phyloP scores from a whole-genome alignment of 1,284 basidiomycete genomes.

The Boletus smithii region DNA sequence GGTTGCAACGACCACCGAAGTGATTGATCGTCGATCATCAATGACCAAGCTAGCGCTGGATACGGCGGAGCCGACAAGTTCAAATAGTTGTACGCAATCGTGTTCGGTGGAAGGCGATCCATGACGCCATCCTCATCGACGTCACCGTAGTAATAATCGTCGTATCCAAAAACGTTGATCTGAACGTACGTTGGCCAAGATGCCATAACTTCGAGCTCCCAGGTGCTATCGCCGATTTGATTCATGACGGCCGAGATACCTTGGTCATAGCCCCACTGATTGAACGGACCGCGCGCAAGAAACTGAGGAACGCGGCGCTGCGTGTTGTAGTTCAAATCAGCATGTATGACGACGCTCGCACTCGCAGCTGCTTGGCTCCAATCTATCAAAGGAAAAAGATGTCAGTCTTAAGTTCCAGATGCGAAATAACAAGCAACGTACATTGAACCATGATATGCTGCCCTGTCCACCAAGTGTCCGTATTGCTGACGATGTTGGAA shows the following conservation, averaged over 20 bases:
- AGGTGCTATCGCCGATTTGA: constrained; percentile 58
- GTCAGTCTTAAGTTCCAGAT: not conserved
- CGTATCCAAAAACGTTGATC: constrained; percentile 84
- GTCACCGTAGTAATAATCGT: constrained; percentile 90
- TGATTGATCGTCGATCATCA: constrained; percentile 73
- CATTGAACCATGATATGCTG: constrained; percentile 86
- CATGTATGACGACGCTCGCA: constrained; percentile 68
- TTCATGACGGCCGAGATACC: constrained; percentile 70
- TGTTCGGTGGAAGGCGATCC: constrained; percentile 87
- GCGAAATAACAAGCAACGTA: constrained; percentile 36
- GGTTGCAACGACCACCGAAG: constrained; percentile 78
- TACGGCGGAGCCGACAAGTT: constrained; percentile 84
- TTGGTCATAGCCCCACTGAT: constrained; percentile 85
- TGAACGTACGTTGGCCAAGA: constrained; percentile 86
- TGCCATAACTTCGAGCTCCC: constrained; percentile 83
- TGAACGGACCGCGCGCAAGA: constrained; percentile 83
- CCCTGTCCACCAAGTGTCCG: constrained; percentile 74
- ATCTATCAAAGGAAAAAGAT: constrained; percentile 43
- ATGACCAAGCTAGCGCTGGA: constrained; percentile 81
- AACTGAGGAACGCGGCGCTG: constrained; percentile 82
- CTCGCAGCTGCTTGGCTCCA: constrained; percentile 69
- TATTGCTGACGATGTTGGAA: constrained; percentile 48
- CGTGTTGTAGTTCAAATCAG: constrained; percentile 61
- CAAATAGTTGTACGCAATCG: constrained; percentile 78
- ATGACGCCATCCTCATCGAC: constrained; percentile 81